These are phyloP conservation scores for Dimargaris xerosporica DNA, from an alignment of 192 early-diverging fungal species.

Conservation along the genomic window DNA sequence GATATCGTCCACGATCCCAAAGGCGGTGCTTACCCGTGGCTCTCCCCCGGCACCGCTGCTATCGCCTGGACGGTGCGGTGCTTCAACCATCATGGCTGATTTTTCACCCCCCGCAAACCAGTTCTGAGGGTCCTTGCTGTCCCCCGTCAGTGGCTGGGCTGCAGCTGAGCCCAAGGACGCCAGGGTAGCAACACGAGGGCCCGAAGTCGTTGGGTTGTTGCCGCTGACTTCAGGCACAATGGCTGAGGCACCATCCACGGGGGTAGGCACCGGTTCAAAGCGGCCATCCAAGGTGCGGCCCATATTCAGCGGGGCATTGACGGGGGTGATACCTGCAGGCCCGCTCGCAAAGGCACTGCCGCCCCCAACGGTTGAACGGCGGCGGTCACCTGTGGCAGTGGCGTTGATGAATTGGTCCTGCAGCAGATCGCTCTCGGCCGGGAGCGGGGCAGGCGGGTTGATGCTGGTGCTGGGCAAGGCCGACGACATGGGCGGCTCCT, in stretches of 20 bases:
- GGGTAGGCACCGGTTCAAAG: background rate
- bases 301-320: slow-evolving; percentile 4
- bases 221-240: slow-evolving; percentile 1
- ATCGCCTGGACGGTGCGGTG: slow-evolving; percentile 27
- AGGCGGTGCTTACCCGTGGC: slow-evolving; percentile 13
- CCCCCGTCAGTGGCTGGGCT: slow-evolving; percentile 5
- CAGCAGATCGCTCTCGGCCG: slow-evolving; percentile 16
- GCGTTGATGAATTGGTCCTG: slow-evolving; percentile 13
- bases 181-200: background rate
- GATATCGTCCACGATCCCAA: slow-evolving; percentile 57
- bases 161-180: background rate
- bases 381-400: slow-evolving; percentile 8
- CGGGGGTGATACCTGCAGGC: background rate
- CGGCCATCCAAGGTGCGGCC: slow-evolving; percentile 5
- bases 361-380: slow-evolving; percentile 8
- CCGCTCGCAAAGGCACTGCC: slow-evolving; percentile 1
- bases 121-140: slow-evolving; percentile 39
- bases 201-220: background rate
- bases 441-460: slow-evolving; percentile 20
- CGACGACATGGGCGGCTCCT: slow-evolving; percentile 34
- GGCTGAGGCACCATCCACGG: background rate
- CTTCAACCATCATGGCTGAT: slow-evolving; percentile 45
- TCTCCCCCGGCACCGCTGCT: slow-evolving; percentile 18
- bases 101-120: slow-evolving; percentile 92
- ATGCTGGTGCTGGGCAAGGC: slow-evolving; percentile 20